phyloP scores from a whole-genome alignment of 2,329 filamentous ascomycete species.

The Curvularia sp. region DNA sequence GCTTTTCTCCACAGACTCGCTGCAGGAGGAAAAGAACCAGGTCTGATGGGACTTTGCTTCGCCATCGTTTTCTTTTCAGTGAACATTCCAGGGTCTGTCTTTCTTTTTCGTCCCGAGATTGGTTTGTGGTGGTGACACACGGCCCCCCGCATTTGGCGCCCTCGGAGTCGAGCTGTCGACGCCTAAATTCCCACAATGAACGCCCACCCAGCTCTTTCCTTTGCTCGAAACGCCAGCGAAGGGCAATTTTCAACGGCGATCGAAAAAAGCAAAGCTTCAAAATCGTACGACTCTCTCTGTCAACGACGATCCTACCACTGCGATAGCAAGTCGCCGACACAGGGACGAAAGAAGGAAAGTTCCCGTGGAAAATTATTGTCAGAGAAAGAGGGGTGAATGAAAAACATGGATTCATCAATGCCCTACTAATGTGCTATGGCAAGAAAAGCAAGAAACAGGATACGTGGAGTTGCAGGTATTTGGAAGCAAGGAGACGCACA shows the following conservation, averaged over 20 bases:
- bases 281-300: neutral
- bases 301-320: neutral
- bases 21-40: neutral
- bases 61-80: neutral
- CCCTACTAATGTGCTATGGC: no score
- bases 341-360: neutral
- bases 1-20: neutral
- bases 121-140: neutral
- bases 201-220: neutral
- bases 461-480: neutral
- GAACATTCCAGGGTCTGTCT: neutral
- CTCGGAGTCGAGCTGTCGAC: neutral
- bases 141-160: constrained; percentile 1
- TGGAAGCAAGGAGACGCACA: neutral
- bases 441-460: neutral
- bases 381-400: neutral
- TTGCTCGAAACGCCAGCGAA: neutral
- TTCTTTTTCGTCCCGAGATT: neutral
- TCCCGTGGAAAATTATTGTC: neutral
- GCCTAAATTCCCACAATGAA: neutral
- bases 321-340: neutral
- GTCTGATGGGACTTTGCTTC: neutral
- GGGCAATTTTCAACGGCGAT: neutral
- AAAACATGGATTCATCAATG: neutral
- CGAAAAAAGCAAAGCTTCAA: neutral